Evolutionary conservation across 345 rosid genomes (phyloP), one percentile per base, ranked within the genome.

Genomic region (Eutrema yunnanense): DNA sequence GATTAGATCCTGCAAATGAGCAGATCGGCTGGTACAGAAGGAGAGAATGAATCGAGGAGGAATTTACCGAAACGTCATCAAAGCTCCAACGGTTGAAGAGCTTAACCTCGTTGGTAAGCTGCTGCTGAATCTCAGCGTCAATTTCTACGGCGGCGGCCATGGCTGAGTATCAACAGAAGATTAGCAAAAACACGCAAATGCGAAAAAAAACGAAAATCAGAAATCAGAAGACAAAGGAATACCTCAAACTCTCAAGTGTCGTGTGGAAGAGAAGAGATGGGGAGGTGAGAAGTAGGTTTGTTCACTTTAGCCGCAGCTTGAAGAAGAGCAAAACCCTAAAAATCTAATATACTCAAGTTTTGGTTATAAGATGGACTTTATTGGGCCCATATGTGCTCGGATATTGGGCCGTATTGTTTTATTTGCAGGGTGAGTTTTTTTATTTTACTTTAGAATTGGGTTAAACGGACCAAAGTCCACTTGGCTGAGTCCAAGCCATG

Each of bases 81-180:
- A 85, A 94, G 47, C 84, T 71, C 98, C 98, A 93, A 22, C 90
- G 88, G 49, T 86, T 86, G 85, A 91, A 94, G 71, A 91, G 92
- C 86, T 90, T 94, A 53, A 78, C 81, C 65, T 72, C 81, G 43
- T 52, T 72, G 47, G 77, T 67, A 19, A 54, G 65, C 65, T 72
- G 77, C 2, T 66, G 69, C 30, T 72, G 73, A 50, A 78, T 78
- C 73, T 78, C 74, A 11, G 81, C 73, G 55, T 72, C 78, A 1
- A 78, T 54, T 53, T 72, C 81, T 53, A 0, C 77, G 53, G 62
- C 19, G 72, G 72, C 62, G 34, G 80, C 80, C 80, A 77, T 77
- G 62, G 60, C 72, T 77, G 62, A 36, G 42, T 19, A 29, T 5
- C 33, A 36, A 57, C 16, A 76, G 27, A 65, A 16, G 27, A 36